A percentile compares a stretch with the other conserved stretches of the same genome.
Conservation (phyloP, 78 protist genomes). For the Dictyostelium brefeldianum region DNA sequence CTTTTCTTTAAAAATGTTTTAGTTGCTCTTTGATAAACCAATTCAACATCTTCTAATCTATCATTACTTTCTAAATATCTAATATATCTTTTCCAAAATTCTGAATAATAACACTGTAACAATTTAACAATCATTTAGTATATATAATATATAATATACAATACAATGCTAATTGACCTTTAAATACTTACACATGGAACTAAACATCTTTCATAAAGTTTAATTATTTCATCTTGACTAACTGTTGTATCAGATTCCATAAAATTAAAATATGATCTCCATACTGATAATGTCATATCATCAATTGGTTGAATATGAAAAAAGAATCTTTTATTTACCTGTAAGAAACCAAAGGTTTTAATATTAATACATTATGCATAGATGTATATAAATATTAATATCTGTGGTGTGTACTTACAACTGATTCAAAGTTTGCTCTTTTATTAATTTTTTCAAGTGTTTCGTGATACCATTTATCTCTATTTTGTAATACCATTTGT, state of each 20-base stretch:
- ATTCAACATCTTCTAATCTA: neutral
- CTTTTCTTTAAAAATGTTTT: conserved; percentile 1
- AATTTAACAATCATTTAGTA: neutral
- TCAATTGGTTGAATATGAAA: conserved; percentile 43
- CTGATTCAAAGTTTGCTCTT: conserved; percentile 7
- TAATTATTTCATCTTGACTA: neutral
- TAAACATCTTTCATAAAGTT: conserved; percentile 34
- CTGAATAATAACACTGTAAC: conserved; percentile 23
- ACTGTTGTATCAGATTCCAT: conserved; percentile 1
- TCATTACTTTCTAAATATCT: conserved; percentile 15
- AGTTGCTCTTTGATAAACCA: conserved; percentile 15
- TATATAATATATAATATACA: neutral
- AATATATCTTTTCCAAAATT: conserved; percentile 31
- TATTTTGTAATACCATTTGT: conserved; percentile 9
- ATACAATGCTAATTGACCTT: neutral
- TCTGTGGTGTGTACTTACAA: conserved; percentile 1
- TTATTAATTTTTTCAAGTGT: conserved; percentile 7
- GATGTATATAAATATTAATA: no score
- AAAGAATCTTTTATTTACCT: conserved; percentile 31
- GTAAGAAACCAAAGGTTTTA: neutral
- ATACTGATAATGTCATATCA: conserved; percentile 11
- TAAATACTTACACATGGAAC: conserved; percentile 27
- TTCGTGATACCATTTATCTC: conserved; percentile 34
- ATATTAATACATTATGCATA: no score
- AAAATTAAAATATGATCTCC: conserved; percentile 30